A percentile compares a stretch with the other conserved stretches of the same genome.
These are phyloP conservation scores for Chondrus crispus DNA, from an alignment of 23 red algal genomes.

Conservation along the genomic window DNA sequence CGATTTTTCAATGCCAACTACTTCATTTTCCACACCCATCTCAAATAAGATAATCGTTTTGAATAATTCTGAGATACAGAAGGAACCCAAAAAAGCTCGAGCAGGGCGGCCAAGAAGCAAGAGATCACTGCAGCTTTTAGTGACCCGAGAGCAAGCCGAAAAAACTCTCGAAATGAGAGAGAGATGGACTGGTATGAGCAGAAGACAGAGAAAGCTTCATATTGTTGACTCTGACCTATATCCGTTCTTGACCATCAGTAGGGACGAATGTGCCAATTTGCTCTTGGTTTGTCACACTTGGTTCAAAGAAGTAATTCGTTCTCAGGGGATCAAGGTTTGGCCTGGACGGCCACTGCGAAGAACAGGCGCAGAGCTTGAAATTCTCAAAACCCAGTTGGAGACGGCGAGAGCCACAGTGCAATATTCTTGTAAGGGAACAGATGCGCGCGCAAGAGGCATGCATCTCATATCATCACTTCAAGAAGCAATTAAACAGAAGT, in stretches of 20 bases:
- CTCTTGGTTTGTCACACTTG: slow-evolving; percentile 53
- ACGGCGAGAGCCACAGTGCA: slow-evolving; percentile 1
- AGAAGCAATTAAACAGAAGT: background rate
- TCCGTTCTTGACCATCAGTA: slow-evolving; percentile 40
- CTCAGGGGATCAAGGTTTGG: slow-evolving; percentile 41
- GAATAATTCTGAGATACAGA: background rate
- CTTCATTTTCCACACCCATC: background rate
- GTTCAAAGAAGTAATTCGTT: slow-evolving; percentile 50
- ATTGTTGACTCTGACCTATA: slow-evolving; percentile 30
- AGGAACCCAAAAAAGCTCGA: slow-evolving; percentile 24
- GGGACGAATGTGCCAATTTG: slow-evolving; percentile 40
- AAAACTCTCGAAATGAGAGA: slow-evolving; percentile 40
- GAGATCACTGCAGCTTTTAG: slow-evolving; percentile 24
- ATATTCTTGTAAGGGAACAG: background rate
- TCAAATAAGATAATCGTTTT: background rate
- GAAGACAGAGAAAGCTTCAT: slow-evolving; percentile 18
- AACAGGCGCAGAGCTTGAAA: slow-evolving; percentile 19
- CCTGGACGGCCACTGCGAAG: slow-evolving; percentile 44
- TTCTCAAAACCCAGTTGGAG: background rate
- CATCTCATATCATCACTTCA: background rate
- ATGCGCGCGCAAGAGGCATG: background rate
- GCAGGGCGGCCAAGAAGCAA: slow-evolving; percentile 21
- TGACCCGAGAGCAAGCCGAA: slow-evolving; percentile 39
- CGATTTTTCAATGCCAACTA: no score
- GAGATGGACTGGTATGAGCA: slow-evolving; percentile 37